These are phyloP conservation scores for Bassia scoparia DNA, from an alignment of 148 eudicot species.

Conservation along the genomic window DNA sequence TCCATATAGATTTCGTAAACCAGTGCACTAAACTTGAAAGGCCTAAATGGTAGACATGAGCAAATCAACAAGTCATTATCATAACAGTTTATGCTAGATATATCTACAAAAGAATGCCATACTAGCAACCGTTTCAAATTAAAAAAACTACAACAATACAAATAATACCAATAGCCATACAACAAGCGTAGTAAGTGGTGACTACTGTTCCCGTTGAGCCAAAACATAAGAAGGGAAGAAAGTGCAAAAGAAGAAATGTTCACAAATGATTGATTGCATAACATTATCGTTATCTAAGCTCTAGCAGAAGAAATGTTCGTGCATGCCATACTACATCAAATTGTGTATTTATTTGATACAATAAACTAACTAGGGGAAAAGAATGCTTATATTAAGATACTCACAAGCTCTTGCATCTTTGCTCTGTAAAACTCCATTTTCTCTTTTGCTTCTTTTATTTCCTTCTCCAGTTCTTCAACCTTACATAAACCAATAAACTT, in stretches of 20 bases:
- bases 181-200: too few species aligned
- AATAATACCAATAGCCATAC: too few species aligned
- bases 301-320: neutral
- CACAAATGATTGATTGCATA: neutral
- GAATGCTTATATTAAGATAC: constrained; percentile 22
- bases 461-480: constrained; percentile 96
- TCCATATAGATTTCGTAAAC: neutral
- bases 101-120: too few species aligned
- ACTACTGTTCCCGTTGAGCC: too few species aligned
- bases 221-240: too few species aligned
- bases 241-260: too few species aligned
- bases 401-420: constrained; percentile 97
- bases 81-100: too few species aligned
- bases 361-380: neutral
- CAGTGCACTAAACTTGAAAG: too few species aligned
- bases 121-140: too few species aligned
- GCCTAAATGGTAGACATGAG: too few species aligned
- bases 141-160: too few species aligned
- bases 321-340: neutral
- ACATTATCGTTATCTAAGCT: neutral
- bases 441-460: constrained; percentile 76
- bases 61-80: too few species aligned
- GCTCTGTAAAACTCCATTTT: constrained; percentile 78
- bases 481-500: constrained; percentile 22
- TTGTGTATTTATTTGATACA: neutral